Evolutionary conservation across 73 alveolate species (phyloP), one percentile per base, ranked within the genome.

Genomic region (Paramecium pentaurelia): DNA sequence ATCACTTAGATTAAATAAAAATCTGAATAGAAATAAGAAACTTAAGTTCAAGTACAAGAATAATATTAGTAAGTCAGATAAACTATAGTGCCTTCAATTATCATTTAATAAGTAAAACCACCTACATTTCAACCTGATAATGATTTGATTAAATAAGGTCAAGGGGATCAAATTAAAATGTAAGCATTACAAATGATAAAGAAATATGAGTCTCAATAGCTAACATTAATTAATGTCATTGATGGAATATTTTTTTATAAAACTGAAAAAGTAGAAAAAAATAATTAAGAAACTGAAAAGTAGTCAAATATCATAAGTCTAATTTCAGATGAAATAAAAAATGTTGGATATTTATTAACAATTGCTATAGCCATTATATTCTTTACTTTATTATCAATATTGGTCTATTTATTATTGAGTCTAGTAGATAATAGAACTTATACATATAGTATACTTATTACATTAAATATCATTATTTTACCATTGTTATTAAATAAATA

Each of bases 91-190:
- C 58, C 71, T 12, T 40, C 87, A 1, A 36, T 37, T 14, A 25
- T 40, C 2, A 73, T 73, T 34, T 10, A 73, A 37, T 36, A 73
- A 16, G 60, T 18, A 8, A 73, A 73, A 36, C 64, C 28, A 18
- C 70, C 87, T 6, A 73, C 60, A 36, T 73, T 73, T 40, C n/a
- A 73, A 40, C 91, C 91, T 12, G 91, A 80, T 14, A 6, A 4
- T 6, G 44, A 40, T 8, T 80, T 80, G 75, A 25, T 47, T 11
- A 80, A 30, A 22, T 28, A 32, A 42, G 5, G 10, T 80, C 14
- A 34, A 45, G 71, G 58, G 6, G 91, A 80, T 27, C 10, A 42
- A 40, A 45, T 80, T 3, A 80, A 80, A 49, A 16, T 47, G 4
- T 6, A 8, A 49, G 58, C 91, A 11, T 44, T 12, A 54, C 12